A percentile compares a stretch with the other conserved stretches of the same genome.
Conservation (phyloP, 192 early-diverging fungal genomes). For the Diversispora eburnea region DNA sequence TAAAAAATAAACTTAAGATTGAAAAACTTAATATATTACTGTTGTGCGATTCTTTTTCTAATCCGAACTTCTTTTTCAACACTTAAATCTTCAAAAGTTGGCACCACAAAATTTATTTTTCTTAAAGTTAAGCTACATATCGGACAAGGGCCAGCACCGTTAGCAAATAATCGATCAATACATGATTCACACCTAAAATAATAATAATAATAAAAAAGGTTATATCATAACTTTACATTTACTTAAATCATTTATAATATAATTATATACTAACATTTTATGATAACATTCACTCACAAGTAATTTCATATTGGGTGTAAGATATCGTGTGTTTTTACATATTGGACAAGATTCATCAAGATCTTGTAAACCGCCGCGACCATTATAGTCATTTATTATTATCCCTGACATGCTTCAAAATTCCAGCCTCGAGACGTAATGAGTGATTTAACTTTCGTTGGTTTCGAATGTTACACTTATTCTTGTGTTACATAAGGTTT, state of each 20-base stretch:
- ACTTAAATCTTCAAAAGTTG: constrained; percentile 90
- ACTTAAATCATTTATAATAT: neutral
- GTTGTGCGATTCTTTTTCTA: constrained; percentile 67
- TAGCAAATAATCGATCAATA: constrained; percentile 77
- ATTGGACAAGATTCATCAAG: constrained; percentile 61
- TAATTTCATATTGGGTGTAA: constrained; percentile 82
- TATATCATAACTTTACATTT: neutral
- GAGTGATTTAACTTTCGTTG: too few species aligned
- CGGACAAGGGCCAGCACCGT: constrained; percentile 72
- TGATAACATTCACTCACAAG: constrained; percentile 94
- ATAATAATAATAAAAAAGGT: neutral
- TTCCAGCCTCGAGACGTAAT: too few species aligned
- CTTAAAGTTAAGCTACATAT: constrained; percentile 77
- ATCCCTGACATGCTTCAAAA: too few species aligned
- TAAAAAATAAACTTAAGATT: neutral
- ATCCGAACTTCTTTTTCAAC: constrained; percentile 94
- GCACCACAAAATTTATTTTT: constrained; percentile 80
- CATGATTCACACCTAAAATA: constrained; percentile 81
- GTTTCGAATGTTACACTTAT: too few species aligned
- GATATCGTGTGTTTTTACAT: constrained; percentile 80
- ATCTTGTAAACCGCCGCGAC: neutral
- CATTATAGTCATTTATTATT: too few species aligned
- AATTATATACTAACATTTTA: constrained; percentile 66
- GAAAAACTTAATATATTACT: constrained; percentile 40
- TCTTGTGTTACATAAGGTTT: too few species aligned